Evolutionary conservation across 352 stramenopile genomes (phyloP).

Genomic region (Peronosclerospora sorghi): DNA sequence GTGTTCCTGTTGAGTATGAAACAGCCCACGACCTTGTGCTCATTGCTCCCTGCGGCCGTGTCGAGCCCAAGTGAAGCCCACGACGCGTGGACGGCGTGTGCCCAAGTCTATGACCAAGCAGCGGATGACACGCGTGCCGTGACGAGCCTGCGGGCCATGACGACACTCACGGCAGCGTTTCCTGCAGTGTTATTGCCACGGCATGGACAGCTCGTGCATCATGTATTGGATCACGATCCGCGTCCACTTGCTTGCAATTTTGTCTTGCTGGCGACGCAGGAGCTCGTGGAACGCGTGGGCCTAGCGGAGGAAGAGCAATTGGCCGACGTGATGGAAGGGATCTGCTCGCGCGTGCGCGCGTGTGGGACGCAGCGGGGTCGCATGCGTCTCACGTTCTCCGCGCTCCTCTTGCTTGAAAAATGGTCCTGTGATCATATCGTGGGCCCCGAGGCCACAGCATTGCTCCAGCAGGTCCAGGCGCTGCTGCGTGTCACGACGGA

Average conservation of each 20-base stretch:
- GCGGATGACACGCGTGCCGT: constrained; percentile 26
- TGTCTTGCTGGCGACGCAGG: constrained; percentile 17
- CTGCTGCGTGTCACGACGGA: constrained; percentile 11
- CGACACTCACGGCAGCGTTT: constrained; percentile 16
- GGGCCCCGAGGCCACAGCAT: constrained; percentile 5
- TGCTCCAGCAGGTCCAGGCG: constrained; percentile 10
- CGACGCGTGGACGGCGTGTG: constrained; percentile 33
- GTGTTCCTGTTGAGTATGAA: constrained; percentile 12
- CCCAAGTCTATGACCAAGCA: constrained; percentile 24
- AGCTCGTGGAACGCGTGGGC: constrained; percentile 7
- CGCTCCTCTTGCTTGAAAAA: constrained; percentile 21
- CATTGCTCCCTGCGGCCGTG: constrained; percentile 15
- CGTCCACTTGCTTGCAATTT: constrained; percentile 25
- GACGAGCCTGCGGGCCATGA: constrained; percentile 20
- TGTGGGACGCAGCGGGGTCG: not conserved
- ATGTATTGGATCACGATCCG: constrained; percentile 22
- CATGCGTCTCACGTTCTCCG: constrained; percentile 24
- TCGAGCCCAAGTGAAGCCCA: constrained; percentile 16
- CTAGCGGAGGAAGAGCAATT: constrained; percentile 7
- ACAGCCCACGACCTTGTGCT: constrained; percentile 6
- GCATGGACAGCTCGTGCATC: constrained; percentile 23
- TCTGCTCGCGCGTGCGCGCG: constrained; percentile 7
- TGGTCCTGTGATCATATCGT: constrained; percentile 6
- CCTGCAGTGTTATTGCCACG: constrained; percentile 8
- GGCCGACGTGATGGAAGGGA: constrained; percentile 9